Conservation (phyloP, 2,329 filamentous ascomycete genomes). For the Stylonectria norvegica region DNA sequence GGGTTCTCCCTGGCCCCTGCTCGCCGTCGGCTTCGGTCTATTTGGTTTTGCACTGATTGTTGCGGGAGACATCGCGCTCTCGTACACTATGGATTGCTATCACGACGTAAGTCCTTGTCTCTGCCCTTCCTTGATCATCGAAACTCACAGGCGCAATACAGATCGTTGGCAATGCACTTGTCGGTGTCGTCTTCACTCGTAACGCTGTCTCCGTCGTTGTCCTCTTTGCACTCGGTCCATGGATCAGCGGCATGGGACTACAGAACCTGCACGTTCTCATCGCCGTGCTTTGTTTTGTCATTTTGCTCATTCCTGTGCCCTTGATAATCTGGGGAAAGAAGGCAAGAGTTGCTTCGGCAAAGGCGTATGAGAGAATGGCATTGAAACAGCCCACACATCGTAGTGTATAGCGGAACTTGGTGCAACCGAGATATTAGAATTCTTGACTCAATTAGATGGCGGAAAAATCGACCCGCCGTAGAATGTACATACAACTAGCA, state of each 20-base stretch:
- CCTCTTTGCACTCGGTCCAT: constrained; percentile 19
- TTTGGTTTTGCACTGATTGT: constrained; percentile 37
- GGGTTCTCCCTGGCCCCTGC: constrained; percentile 38
- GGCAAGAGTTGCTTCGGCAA: constrained; percentile 6
- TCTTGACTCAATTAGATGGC: too few relatives aligned
- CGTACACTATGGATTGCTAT: constrained; percentile 35
- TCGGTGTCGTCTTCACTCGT: constrained; percentile 22
- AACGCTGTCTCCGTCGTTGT: constrained; percentile 21
- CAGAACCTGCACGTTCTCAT: constrained; percentile 9
- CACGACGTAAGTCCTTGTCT: constrained; percentile 27
- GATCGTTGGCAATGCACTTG: constrained; percentile 25
- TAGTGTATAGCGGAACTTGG: not conserved
- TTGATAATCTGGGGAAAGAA: constrained; percentile 14
- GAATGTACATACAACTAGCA: too few relatives aligned
- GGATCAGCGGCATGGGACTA: constrained; percentile 24
- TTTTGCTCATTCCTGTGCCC: constrained; percentile 9
- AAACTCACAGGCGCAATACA: constrained; percentile 1
- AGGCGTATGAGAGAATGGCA: constrained; percentile 5
- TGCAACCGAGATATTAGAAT: too few relatives aligned
- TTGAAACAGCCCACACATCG: constrained; percentile 8
- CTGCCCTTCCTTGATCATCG: not conserved
- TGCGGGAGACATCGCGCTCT: constrained; percentile 33
- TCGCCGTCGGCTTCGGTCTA: constrained; percentile 33
- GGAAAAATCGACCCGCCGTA: too few relatives aligned
- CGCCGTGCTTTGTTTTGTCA: constrained; percentile 2